Percentiles rank a stretch among this genome's conserved stretches.
phyloP scores from a whole-genome alignment of 1,284 basidiomycete genomes.

The Coniferiporia sulphurascens region DNA sequence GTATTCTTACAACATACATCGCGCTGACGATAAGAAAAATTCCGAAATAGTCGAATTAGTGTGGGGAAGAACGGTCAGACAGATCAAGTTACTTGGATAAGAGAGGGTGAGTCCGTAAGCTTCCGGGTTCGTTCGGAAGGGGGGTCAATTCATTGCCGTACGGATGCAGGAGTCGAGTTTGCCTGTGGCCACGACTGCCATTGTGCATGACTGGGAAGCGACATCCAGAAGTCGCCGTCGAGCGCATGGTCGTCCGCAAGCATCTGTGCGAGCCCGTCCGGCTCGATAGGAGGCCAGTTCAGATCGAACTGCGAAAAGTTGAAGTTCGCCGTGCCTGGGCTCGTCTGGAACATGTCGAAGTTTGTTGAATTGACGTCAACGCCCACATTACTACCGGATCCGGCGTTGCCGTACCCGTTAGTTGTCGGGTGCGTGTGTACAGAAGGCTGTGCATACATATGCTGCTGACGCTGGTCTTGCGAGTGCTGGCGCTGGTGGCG shows the following conservation, averaged over 20 bases:
- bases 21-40: no score
- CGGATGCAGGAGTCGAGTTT: background rate
- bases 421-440: background rate
- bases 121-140: background rate
- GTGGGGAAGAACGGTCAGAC: no score
- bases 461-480: constrained; percentile 1
- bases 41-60: no score
- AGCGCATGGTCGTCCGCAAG: constrained; percentile 17
- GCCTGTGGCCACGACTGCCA: constrained; percentile 18
- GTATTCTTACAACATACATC: no score
- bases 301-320: constrained; percentile 17
- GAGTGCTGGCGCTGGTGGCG: constrained; percentile 1
- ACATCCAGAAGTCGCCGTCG: constrained; percentile 19
- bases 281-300: constrained; percentile 17
- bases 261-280: constrained; percentile 17
- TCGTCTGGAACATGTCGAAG: constrained; percentile 10
- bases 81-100: no score
- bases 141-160: background rate
- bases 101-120: no score
- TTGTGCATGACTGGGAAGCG: constrained; percentile 11
- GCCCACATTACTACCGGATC: background rate
- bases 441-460: constrained; percentile 3
- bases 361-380: background rate
- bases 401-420: background rate
- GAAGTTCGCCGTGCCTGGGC: constrained; percentile 1